A percentile compares a stretch with the other conserved stretches of the same genome.
Evolutionary conservation across 2,329 filamentous ascomycete genomes (phyloP).

Genomic region (Didymosphaeria variabile): DNA sequence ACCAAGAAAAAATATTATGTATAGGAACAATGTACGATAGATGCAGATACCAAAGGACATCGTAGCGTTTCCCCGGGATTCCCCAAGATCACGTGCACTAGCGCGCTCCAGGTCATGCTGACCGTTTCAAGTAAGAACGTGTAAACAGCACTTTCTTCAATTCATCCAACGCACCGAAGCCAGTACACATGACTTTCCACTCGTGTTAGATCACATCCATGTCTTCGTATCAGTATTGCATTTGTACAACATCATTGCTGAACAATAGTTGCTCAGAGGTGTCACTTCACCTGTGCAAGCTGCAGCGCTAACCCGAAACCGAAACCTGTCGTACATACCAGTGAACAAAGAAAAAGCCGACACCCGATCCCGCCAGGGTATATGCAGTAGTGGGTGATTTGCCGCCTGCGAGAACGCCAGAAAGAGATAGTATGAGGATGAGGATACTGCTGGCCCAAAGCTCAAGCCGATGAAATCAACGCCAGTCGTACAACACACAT

Average conservation of each 20-base stretch:
- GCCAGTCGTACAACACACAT: conserved; percentile 14
- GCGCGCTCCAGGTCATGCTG: not conserved
- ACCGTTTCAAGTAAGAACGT: not conserved
- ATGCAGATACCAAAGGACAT: not conserved
- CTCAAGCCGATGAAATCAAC: conserved; percentile 1
- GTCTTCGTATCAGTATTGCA: conserved; percentile 1
- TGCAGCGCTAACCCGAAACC: not conserved
- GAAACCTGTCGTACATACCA: not conserved
- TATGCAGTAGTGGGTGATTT: conserved; percentile 11
- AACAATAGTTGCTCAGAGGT: conserved; percentile 8
- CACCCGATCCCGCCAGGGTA: not conserved
- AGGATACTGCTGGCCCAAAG: not conserved
- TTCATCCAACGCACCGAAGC: not conserved
- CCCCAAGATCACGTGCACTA: conserved; percentile 1
- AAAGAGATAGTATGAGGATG: not conserved
- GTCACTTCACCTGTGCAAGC: conserved; percentile 11
- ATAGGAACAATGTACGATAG: too few relatives aligned
- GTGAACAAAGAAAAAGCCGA: conserved; percentile 3
- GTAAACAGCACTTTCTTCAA: not conserved
- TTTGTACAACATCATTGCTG: conserved; percentile 5
- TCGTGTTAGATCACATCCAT: not conserved
- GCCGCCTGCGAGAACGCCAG: conserved; percentile 2
- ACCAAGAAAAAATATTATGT: too few relatives aligned
- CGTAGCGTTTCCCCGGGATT: not conserved
- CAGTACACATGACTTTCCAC: not conserved